Conservation (phyloP, 768 basidiomycete species). For the Amanita muscaria region DNA sequence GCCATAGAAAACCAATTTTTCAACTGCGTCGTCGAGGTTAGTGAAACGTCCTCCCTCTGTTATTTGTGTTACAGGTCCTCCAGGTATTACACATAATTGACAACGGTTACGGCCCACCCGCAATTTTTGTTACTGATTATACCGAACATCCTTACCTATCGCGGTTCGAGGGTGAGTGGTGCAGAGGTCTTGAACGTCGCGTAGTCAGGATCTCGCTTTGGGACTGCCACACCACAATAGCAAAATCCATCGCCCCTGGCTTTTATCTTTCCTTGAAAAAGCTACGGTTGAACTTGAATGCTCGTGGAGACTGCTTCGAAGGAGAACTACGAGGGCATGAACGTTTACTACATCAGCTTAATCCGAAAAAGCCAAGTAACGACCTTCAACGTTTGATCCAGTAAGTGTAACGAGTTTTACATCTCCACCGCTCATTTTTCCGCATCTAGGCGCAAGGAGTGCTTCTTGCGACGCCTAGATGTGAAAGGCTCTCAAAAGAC, state of each 20-base stretch:
- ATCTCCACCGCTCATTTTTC: neutral
- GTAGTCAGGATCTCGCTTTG: slow-evolving; percentile 44
- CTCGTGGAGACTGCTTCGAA: slow-evolving; percentile 22
- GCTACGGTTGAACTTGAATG: slow-evolving; percentile 36
- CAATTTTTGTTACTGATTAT: slow-evolving; percentile 60
- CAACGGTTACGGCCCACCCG: slow-evolving; percentile 22
- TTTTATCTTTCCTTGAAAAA: slow-evolving; percentile 41
- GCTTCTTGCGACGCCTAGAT: neutral
- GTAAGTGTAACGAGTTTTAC: slow-evolving; percentile 21
- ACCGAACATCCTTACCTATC: slow-evolving; percentile 40
- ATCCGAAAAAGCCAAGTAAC: slow-evolving; percentile 27
- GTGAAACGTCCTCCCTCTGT: neutral
- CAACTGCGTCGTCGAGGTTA: slow-evolving; percentile 53
- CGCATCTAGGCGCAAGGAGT: neutral
- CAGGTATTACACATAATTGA: slow-evolving; percentile 40
- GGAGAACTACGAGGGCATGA: slow-evolving; percentile 42
- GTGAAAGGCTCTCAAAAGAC: neutral
- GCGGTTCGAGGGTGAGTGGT: slow-evolving; percentile 27
- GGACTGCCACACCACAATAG: slow-evolving; percentile 36
- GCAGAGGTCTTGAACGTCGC: slow-evolving; percentile 36
- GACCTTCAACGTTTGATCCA: slow-evolving; percentile 31
- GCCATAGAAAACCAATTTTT: slow-evolving; percentile 35
- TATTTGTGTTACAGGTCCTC: neutral
- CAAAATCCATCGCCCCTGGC: slow-evolving; percentile 30
- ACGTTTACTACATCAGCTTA: slow-evolving; percentile 35